phyloP scores from a whole-genome alignment of 352 stramenopile genomes.

The Aphanomyces euteiches region DNA sequence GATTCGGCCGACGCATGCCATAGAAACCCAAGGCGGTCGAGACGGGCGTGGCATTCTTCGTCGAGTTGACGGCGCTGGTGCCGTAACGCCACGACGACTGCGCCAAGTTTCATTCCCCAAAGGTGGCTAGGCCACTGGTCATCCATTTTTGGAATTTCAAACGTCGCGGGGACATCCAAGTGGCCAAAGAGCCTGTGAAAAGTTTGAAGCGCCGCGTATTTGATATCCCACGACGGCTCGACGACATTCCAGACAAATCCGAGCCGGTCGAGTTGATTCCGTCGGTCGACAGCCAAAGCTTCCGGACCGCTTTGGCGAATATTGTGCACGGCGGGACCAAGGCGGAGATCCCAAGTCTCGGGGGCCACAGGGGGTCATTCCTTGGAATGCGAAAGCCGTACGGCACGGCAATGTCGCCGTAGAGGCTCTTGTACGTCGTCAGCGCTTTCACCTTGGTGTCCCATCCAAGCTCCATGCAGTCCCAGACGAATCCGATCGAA shows the following conservation, averaged over 20 bases:
- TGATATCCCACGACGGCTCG: background rate
- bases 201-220: background rate
- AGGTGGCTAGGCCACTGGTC: background rate
- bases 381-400: slow-evolving; percentile 56
- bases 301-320: slow-evolving; percentile 36
- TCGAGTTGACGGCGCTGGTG: background rate
- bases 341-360: slow-evolving; percentile 45
- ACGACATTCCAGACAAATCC: background rate
- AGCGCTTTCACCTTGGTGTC: slow-evolving; percentile 39
- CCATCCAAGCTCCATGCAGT: slow-evolving; percentile 17
- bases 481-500: slow-evolving; percentile 23
- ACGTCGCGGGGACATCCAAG: slow-evolving; percentile 2
- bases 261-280: background rate
- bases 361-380: slow-evolving; percentile 48
- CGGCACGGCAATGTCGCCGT: slow-evolving; percentile 60
- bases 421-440: slow-evolving; percentile 53
- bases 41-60: background rate
- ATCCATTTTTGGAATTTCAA: background rate
- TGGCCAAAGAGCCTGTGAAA: background rate
- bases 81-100: background rate
- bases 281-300: background rate
- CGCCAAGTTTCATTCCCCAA: slow-evolving; percentile 1
- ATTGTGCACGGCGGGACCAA: slow-evolving; percentile 63
- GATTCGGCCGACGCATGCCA: background rate
- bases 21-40: background rate